Conservation (phyloP, 805 yeast genomes). For the Saturnispora dispora region DNA sequence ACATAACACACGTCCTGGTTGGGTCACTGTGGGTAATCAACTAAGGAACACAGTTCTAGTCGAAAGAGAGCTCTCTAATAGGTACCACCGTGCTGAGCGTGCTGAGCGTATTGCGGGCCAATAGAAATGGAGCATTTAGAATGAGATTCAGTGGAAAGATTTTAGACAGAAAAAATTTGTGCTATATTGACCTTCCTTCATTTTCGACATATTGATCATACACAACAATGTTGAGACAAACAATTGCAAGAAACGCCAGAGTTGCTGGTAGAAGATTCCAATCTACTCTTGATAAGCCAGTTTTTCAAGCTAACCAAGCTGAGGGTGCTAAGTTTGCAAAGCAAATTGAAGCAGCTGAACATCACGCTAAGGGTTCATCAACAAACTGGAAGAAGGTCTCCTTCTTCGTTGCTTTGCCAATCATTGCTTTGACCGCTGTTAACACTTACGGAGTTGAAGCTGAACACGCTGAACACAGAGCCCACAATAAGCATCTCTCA, state of each 20-base stretch:
- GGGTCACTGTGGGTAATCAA: constrained; percentile 83
- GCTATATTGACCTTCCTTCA: neutral
- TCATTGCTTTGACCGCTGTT: constrained; percentile 62
- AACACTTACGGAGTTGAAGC: constrained; percentile 76
- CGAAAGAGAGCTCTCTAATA: constrained; percentile 43
- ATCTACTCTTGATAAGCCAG: constrained; percentile 30
- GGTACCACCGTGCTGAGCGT: constrained; percentile 10
- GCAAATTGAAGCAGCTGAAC: constrained; percentile 51
- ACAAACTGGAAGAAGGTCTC: constrained; percentile 81
- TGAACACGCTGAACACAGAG: constrained; percentile 87
- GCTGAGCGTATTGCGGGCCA: constrained; percentile 3
- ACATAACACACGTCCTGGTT: constrained; percentile 79
- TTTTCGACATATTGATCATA: neutral
- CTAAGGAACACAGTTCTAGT: constrained; percentile 47
- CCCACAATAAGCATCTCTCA: constrained; percentile 58
- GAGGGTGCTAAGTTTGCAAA: constrained; percentile 67
- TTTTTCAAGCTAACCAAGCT: constrained; percentile 44
- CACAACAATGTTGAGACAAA: constrained; percentile 36
- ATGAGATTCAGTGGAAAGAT: neutral
- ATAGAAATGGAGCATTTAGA: constrained; percentile 4
- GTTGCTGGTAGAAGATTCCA: constrained; percentile 28
- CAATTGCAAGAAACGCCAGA: constrained; percentile 25
- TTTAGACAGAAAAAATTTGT: neutral
- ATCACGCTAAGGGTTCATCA: constrained; percentile 75
- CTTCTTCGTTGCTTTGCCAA: constrained; percentile 72